Conservation (phyloP, 371 early-diverging fungal genomes). For the Mortierella sp. region DNA sequence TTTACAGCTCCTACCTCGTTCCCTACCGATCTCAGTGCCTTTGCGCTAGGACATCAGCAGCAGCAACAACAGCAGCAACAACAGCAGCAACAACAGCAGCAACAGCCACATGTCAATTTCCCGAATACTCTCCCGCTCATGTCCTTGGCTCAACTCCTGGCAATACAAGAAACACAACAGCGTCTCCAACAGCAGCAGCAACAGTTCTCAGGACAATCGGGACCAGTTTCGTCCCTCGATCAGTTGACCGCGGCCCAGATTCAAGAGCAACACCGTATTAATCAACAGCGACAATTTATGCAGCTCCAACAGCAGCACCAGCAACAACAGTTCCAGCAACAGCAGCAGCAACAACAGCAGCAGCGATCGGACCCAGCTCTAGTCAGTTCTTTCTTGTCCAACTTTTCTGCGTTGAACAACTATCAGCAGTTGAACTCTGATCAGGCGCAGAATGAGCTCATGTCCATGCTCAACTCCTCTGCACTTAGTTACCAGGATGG, state of each 20-base stretch:
- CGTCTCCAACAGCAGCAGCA: slow-evolving; percentile 24
- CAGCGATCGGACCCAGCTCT: slow-evolving; percentile 10
- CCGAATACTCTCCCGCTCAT: slow-evolving; percentile 4
- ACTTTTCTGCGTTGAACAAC: slow-evolving; percentile 36
- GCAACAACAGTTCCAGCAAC: slow-evolving; percentile 30
- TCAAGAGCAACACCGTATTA: slow-evolving; percentile 45
- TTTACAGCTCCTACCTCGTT: slow-evolving; percentile 7
- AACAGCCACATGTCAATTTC: neutral
- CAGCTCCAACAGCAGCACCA: slow-evolving; percentile 29
- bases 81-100: slow-evolving; percentile 22
- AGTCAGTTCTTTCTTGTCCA: slow-evolving; percentile 25
- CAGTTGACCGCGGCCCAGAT: slow-evolving; percentile 44
- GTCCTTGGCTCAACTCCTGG: slow-evolving; percentile 38
- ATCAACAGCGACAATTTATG: slow-evolving; percentile 42
- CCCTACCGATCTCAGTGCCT: slow-evolving; percentile 11
- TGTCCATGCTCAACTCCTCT: slow-evolving; percentile 38
- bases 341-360: slow-evolving; percentile 23
- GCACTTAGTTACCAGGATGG: slow-evolving; percentile 32
- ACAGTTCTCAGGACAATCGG: neutral
- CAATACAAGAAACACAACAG: slow-evolving; percentile 34
- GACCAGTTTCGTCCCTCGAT: slow-evolving; percentile 28
- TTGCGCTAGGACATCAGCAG: slow-evolving; percentile 20
- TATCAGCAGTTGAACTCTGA: slow-evolving; percentile 51
- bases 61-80: slow-evolving; percentile 5
- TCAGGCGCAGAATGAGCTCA: slow-evolving; percentile 45